Percentiles rank a stretch among this genome's conserved stretches.
These are phyloP conservation scores for Plenodomus lindquistii DNA, from an alignment of 2,329 filamentous ascomycete species.

Conservation along the genomic window DNA sequence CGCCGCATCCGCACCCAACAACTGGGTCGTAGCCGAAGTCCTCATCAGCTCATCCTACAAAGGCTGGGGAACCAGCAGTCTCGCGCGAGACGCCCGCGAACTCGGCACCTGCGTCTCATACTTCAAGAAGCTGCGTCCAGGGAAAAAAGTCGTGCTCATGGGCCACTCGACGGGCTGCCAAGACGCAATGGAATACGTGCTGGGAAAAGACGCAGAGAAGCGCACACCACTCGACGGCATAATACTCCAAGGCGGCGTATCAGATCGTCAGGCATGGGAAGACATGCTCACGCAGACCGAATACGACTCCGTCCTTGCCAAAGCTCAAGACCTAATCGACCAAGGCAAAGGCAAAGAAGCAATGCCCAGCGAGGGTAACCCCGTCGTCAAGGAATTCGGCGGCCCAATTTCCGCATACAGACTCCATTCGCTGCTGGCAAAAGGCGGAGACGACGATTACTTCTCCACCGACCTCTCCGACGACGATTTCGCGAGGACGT, in stretches of 20 bases:
- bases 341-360: slow-evolving; percentile 59
- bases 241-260: slow-evolving; percentile 79
- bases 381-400: slow-evolving; percentile 31
- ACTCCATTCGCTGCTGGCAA: slow-evolving; percentile 61
- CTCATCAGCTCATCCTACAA: slow-evolving; percentile 57
- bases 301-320: slow-evolving; percentile 9
- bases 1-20: slow-evolving; percentile 51
- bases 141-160: slow-evolving; percentile 66
- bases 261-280: slow-evolving; percentile 67
- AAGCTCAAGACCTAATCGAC: slow-evolving; percentile 60
- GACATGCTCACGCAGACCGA: slow-evolving; percentile 42
- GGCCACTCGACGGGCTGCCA: slow-evolving; percentile 71
- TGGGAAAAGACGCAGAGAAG: slow-evolving; percentile 31
- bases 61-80: slow-evolving; percentile 58
- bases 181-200: slow-evolving; percentile 67
- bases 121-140: slow-evolving; percentile 48
- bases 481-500: slow-evolving; percentile 63
- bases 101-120: slow-evolving; percentile 57
- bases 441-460: slow-evolving; percentile 77
- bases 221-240: slow-evolving; percentile 68
- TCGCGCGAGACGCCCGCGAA: slow-evolving; percentile 59
- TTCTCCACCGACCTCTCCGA: slow-evolving; percentile 79
- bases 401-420: slow-evolving; percentile 60
- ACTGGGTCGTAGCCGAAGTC: slow-evolving; percentile 59
- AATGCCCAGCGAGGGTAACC: slow-evolving; percentile 50